These are phyloP conservation scores for Ophiorrhiza pumila DNA, from an alignment of 257 asterid genomes.

Conservation along the genomic window DNA sequence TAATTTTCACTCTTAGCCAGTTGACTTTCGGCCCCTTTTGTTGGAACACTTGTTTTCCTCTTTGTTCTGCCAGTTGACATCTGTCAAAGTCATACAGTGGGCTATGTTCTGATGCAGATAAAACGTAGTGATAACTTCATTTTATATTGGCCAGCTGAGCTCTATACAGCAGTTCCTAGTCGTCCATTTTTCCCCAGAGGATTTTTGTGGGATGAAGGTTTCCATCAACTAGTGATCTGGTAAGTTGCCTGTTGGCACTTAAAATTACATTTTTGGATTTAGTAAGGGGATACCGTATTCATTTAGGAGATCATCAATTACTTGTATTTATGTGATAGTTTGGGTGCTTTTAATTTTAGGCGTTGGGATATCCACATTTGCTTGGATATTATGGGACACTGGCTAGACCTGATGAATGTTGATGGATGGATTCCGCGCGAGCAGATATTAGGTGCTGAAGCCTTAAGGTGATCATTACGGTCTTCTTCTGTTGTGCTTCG, in stretches of 20 bases:
- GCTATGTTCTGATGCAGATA: slow-evolving; percentile 55
- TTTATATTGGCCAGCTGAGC: slow-evolving; percentile 96
- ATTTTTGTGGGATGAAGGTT: slow-evolving; percentile 99
- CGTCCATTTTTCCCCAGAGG: slow-evolving; percentile 99
- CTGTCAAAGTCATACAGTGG: slow-evolving; percentile 40
- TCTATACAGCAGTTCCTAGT: slow-evolving; percentile 97
- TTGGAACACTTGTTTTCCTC: background rate
- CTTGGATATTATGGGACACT: slow-evolving; percentile 89
- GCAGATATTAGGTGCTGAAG: slow-evolving; percentile 97
- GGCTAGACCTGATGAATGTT: slow-evolving; percentile 94
- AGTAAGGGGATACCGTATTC: background rate
- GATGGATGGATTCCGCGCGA: slow-evolving; percentile 99
- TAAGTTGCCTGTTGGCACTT: slow-evolving; percentile 33
- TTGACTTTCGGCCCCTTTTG: background rate
- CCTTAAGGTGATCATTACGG: slow-evolving; percentile 54
- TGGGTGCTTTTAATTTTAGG: slow-evolving; percentile 37
- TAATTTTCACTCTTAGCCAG: background rate
- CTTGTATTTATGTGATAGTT: background rate
- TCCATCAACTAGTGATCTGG: slow-evolving; percentile 93
- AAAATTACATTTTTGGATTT: background rate
- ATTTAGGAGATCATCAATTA: background rate
- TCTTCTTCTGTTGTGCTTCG: slow-evolving; percentile 18
- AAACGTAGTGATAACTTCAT: slow-evolving; percentile 47
- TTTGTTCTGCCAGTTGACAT: slow-evolving; percentile 23
- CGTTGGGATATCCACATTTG: slow-evolving; percentile 92